phyloP scores from a whole-genome alignment of 2,329 filamentous ascomycete genomes.

The Cadophora sp. region DNA sequence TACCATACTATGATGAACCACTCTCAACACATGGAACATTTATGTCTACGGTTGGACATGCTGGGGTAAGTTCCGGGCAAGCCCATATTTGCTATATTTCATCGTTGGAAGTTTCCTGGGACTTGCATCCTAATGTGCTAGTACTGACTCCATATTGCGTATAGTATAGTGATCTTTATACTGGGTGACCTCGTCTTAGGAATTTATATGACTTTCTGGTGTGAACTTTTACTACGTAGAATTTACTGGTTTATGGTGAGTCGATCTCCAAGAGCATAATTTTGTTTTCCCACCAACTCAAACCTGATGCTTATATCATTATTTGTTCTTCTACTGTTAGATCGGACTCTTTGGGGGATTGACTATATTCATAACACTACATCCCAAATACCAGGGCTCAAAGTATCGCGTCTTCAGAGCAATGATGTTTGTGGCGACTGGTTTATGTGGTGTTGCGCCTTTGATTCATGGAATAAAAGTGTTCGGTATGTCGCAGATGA shows the following conservation, averaged over 20 bases:
- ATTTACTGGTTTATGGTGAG: neutral
- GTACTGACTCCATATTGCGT: too few species aligned
- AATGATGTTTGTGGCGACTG: slow-evolving; percentile 34
- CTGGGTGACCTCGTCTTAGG: slow-evolving; percentile 50
- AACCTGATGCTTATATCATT: too few species aligned
- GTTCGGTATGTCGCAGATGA: slow-evolving; percentile 29
- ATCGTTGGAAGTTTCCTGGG: too few species aligned
- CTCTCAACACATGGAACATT: slow-evolving; percentile 45
- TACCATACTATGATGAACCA: slow-evolving; percentile 53
- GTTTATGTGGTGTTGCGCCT: slow-evolving; percentile 35
- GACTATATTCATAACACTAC: slow-evolving; percentile 45
- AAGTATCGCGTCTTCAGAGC: slow-evolving; percentile 35
- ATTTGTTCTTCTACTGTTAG: slow-evolving; percentile 35
- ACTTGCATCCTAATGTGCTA: too few species aligned
- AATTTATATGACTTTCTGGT: slow-evolving; percentile 51
- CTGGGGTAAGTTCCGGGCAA: too few species aligned
- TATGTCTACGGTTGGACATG: slow-evolving; percentile 51
- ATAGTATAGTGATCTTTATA: slow-evolving; percentile 50
- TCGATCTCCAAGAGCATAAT: neutral
- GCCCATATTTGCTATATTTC: too few species aligned
- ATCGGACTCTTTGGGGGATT: slow-evolving; percentile 46
- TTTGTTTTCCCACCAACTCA: too few species aligned
- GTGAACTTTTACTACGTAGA: slow-evolving; percentile 36
- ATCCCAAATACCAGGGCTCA: slow-evolving; percentile 35
- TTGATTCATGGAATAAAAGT: slow-evolving; percentile 31